phyloP scores from a whole-genome alignment of 257 asterid genomes.

The Solanum sparsipilum region DNA sequence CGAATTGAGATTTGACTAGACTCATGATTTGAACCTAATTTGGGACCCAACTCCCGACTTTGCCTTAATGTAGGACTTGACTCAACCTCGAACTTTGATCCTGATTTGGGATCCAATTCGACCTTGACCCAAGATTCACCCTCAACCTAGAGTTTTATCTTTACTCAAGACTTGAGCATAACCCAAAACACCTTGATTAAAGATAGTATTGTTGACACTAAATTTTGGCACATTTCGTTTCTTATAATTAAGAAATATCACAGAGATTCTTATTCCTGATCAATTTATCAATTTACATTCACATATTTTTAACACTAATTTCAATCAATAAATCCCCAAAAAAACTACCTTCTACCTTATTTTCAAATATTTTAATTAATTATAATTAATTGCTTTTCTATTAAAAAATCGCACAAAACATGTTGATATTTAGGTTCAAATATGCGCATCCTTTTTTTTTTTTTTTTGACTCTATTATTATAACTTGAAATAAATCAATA shows the following conservation, averaged over 20 bases:
- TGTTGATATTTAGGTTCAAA: no score
- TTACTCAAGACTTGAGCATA: not conserved
- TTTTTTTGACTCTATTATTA: not conserved
- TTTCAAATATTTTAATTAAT: no score
- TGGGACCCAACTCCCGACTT: fast-evolving
- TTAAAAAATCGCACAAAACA: no score
- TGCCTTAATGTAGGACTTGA: not conserved
- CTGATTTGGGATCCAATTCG: not conserved
- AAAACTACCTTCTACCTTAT: not conserved
- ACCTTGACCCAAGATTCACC: no score
- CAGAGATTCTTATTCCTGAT: not conserved
- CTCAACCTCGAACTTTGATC: no score
- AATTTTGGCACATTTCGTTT: no score
- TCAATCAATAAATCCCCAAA: no score
- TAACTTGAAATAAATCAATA: not conserved
- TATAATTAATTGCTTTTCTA: no score
- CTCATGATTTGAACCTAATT: no score
- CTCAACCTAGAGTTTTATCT: not conserved
- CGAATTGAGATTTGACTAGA: fast-evolving
- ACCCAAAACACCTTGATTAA: no score
- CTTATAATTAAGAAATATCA: no score
- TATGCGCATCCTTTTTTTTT: not conserved
- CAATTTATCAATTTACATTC: no score
- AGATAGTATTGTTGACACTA: not conserved
- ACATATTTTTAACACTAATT: not conserved